phyloP scores from a whole-genome alignment of 768 basidiomycete species.

The Mycena maculata region DNA sequence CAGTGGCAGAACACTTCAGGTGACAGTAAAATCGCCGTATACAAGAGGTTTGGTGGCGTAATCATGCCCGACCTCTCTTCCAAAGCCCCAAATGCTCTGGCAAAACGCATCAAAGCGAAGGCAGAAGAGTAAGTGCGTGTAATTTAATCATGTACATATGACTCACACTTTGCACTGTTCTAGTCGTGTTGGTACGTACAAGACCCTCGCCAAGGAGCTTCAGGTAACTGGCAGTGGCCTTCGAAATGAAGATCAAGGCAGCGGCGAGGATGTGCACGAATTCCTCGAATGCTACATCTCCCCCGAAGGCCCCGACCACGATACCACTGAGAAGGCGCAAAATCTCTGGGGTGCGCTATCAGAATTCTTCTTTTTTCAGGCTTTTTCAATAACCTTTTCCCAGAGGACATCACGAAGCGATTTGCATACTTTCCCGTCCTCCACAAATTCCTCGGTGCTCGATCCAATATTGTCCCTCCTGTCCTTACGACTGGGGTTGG shows the following conservation, averaged over 20 bases:
- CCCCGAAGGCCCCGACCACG: conserved; percentile 8
- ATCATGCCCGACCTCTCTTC: neutral
- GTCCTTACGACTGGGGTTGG: conserved; percentile 43
- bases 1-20: neutral
- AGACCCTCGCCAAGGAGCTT: conserved; percentile 30
- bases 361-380: neutral
- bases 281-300: conserved; percentile 15
- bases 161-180: too few species aligned
- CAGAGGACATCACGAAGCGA: conserved; percentile 36
- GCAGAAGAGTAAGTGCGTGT: neutral
- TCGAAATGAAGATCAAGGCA: conserved; percentile 18
- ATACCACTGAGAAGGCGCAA: conserved; percentile 28
- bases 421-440: conserved; percentile 37
- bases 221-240: conserved; percentile 37
- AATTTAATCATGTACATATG: neutral
- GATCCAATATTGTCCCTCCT: conserved; percentile 42
- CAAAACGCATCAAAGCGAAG: neutral
- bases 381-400: neutral
- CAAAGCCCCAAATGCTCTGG: neutral
- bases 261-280: neutral
- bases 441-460: conserved; percentile 25
- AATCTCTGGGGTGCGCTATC: conserved; percentile 41
- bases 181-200: conserved; percentile 29
- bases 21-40: conserved; percentile 6
- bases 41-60: neutral